These are phyloP conservation scores for Arthrobotrys entomopaga DNA, from an alignment of 2,329 filamentous ascomycete genomes.

Conservation along the genomic window DNA sequence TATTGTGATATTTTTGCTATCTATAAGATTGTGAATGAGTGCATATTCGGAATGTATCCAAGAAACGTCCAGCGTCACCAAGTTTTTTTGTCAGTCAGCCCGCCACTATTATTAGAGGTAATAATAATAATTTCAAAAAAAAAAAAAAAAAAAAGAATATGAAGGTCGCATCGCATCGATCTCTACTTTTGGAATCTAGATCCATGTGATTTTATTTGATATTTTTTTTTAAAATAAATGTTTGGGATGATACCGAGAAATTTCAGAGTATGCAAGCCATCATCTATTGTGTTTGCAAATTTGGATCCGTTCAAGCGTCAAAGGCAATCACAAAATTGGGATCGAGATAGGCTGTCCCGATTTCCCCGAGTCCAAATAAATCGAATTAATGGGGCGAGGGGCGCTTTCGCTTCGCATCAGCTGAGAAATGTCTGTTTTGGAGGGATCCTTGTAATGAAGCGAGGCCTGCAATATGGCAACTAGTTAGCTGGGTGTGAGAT, in stretches of 20 bases:
- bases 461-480: too few species aligned
- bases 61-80: too few species aligned
- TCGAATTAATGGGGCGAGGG: background rate
- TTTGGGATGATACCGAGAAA: background rate
- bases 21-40: too few species aligned
- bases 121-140: slow-evolving; percentile 1
- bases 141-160: background rate
- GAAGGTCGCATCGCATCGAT: too few species aligned
- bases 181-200: too few species aligned
- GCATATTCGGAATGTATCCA: too few species aligned
- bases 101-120: background rate
- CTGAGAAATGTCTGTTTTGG: background rate
- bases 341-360: background rate
- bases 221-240: background rate
- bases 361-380: background rate
- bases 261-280: slow-evolving; percentile 23
- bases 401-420: background rate
- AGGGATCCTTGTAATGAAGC: too few species aligned
- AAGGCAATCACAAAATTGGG: slow-evolving; percentile 20
- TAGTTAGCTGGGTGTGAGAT: too few species aligned
- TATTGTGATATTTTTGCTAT: too few species aligned
- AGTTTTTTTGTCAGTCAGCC: too few species aligned
- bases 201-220: too few species aligned
- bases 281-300: slow-evolving; percentile 18
- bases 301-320: background rate